phyloP scores from a whole-genome alignment of 1,284 basidiomycete genomes.

The Moniliella sp. region DNA sequence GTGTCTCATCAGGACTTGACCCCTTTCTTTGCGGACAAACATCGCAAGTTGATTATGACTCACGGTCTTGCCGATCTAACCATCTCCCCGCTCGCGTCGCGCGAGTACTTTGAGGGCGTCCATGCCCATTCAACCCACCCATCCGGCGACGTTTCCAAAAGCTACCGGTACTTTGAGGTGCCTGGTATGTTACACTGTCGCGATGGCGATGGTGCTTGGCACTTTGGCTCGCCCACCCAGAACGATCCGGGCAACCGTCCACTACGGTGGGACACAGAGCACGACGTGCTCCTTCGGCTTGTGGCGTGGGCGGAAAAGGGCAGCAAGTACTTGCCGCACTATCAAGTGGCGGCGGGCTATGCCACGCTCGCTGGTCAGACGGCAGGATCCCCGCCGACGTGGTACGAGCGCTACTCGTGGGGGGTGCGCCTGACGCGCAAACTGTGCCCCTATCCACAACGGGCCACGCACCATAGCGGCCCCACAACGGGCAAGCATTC shows the following conservation, averaged over 20 bases:
- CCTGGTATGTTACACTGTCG: constrained; percentile 14
- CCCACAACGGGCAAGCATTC: not conserved
- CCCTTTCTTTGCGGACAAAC: constrained; percentile 6
- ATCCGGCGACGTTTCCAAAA: constrained; percentile 4
- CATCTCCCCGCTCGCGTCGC: constrained; percentile 4
- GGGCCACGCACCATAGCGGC: not conserved
- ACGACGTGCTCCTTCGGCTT: constrained; percentile 6
- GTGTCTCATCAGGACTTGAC: constrained; percentile 5
- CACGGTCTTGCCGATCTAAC: constrained; percentile 12
- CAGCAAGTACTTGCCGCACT: not conserved
- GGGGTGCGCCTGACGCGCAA: constrained; percentile 5
- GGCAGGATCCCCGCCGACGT: not conserved
- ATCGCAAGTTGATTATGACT: constrained; percentile 8
- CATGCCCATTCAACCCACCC: not conserved
- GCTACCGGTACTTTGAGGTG: constrained; percentile 8
- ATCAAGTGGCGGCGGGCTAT: constrained; percentile 4
- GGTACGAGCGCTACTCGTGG: constrained; percentile 1
- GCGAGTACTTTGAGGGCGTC: constrained; percentile 5
- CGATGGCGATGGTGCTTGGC: constrained; percentile 4
- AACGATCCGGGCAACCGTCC: constrained; percentile 7
- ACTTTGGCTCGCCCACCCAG: constrained; percentile 5
- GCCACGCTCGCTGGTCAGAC: not conserved
- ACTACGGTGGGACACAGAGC: constrained; percentile 3
- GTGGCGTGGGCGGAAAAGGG: constrained; percentile 6
- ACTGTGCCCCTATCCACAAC: constrained; percentile 5